Percentiles rank a stretch among this genome's conserved stretches.
Conservation (phyloP, 768 basidiomycete genomes). For the Phanerochaete carnosa region DNA sequence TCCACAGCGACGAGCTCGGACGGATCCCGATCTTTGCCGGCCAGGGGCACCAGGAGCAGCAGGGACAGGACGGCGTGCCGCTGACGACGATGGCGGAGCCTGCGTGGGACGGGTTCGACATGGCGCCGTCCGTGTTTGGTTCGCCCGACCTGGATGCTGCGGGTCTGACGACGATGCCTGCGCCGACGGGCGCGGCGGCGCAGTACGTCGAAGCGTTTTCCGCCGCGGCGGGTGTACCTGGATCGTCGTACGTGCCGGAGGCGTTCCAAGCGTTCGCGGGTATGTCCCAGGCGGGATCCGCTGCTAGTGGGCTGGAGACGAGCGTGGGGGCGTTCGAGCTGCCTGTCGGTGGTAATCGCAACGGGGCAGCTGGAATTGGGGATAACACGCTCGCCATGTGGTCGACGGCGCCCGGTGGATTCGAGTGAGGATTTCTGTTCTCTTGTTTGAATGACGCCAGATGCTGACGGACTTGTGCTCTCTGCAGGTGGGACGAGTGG, state of each 20-base stretch:
- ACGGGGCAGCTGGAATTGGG: conserved; percentile 31
- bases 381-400: conserved; percentile 53
- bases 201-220: background rate
- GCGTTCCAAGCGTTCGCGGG: background rate
- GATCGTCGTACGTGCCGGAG: background rate
- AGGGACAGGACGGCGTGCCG: conserved; percentile 2
- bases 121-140: background rate
- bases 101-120: conserved; percentile 18
- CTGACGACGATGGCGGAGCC: conserved; percentile 15
- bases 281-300: background rate
- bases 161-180: background rate
- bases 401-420: conserved; percentile 56
- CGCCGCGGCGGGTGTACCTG: background rate
- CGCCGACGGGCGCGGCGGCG: background rate
- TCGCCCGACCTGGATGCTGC: background rate
- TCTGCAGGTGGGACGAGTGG: conserved; percentile 36
- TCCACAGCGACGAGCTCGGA: conserved; percentile 57
- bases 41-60: background rate
- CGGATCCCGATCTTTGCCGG: conserved; percentile 43
- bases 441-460: background rate
- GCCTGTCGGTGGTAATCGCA: background rate
- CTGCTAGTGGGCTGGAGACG: background rate
- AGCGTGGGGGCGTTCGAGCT: background rate
- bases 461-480: conserved; percentile 1
- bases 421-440: conserved; percentile 48